Base-by-base conservation (phyloP, 129 eudicot species). In the Ambrosia artemisiifolia region DNA sequence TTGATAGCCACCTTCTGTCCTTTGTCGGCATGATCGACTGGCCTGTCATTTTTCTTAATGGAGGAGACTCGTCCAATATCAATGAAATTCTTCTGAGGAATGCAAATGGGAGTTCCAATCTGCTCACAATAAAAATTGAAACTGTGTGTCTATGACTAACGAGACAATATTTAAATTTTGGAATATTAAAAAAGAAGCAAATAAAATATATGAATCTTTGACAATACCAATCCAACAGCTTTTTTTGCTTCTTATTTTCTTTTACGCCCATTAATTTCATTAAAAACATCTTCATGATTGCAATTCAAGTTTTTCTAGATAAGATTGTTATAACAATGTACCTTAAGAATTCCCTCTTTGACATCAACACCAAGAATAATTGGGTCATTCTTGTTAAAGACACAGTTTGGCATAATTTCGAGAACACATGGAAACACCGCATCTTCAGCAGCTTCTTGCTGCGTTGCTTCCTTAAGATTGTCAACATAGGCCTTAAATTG, bases 361-460 rank as follows among this genome's bases (percentile, higher is more conserved):
- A 92, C 87, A 62, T 87, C 89, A 48, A 92, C 98, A 43, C 94
- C 96, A 74, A 89, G 71, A 72, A 86, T 84, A 51, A 92, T 86
- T 16, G 94, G 97, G 79, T 88, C 89, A 71, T 86, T 84, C 74
- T 86, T 86, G 65, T 84, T 85, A 73, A 86, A 90, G 19, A 90
- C 86, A 24, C 91, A 84, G 64, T 83, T 84, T 2, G 91, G 94
- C 81, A 84, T 75, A 69, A 91, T 87, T 78, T 84, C 65, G 5
- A 92, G 89, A 42, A 84, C 83, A 63, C 97, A 91, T 3, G 97
- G 96, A 67, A 88, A 92, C 8, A 92, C 96, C 24, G 86, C 96
- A n/a, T 88, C 97, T 11, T 83, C 86, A 69, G 96, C 89, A 71
- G 95, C 82, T 78, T 92, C 89, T 78, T 53, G 85, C 88, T 79